Conservation (phyloP, 805 yeast genomes). For the Sporopachydermia lactativora region DNA sequence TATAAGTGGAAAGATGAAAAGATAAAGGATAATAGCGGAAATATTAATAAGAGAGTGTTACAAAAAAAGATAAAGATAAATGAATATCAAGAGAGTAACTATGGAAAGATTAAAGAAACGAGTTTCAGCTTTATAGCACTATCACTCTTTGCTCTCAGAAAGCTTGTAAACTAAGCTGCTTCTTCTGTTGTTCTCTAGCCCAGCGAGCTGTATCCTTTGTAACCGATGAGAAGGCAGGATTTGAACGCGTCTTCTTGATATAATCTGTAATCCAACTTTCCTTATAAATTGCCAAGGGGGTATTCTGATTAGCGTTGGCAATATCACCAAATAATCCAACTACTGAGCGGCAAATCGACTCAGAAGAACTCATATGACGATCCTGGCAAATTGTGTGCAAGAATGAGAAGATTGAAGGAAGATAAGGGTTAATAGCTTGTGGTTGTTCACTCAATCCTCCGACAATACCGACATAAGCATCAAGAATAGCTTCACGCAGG, state of each 20-base stretch:
- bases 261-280: constrained; percentile 73
- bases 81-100: constrained; percentile 3
- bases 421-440: constrained; percentile 46
- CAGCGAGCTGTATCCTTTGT: constrained; percentile 92
- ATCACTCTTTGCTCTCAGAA: constrained; percentile 5
- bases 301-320: constrained; percentile 72
- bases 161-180: constrained; percentile 13
- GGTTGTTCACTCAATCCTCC: constrained; percentile 74
- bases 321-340: constrained; percentile 90
- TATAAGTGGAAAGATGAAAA: constrained; percentile 8
- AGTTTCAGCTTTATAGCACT: not conserved
- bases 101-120: constrained; percentile 4
- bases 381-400: constrained; percentile 47
- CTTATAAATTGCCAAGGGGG: constrained; percentile 49
- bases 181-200: constrained; percentile 82
- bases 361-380: constrained; percentile 43
- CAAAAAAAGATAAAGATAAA: constrained; percentile 6
- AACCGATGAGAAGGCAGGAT: constrained; percentile 41
- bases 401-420: constrained; percentile 58
- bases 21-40: constrained; percentile 4
- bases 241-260: constrained; percentile 58
- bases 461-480: constrained; percentile 89
- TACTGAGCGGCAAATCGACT: constrained; percentile 65
- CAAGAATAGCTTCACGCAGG: constrained; percentile 81
- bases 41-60: constrained; percentile 4